These are phyloP conservation scores for Raffaelea arxii DNA, from an alignment of 2,329 filamentous ascomycete genomes.

Conservation along the genomic window DNA sequence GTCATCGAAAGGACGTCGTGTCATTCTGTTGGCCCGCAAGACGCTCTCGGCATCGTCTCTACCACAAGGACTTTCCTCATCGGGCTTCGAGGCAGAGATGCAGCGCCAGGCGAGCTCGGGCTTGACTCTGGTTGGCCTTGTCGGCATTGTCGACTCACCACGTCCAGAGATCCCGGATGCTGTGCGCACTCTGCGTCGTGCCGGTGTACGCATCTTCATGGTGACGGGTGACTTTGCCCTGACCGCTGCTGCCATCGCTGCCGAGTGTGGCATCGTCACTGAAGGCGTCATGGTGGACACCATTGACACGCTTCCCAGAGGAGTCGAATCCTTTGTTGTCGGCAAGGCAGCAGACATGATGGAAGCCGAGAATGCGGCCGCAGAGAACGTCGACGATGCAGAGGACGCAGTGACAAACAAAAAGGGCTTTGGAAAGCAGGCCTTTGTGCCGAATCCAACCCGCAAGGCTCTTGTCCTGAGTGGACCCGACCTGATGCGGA, in stretches of 20 bases:
- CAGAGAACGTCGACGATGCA: conserved; percentile 14
- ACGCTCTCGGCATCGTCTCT: conserved; percentile 32
- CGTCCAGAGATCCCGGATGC: conserved; percentile 61
- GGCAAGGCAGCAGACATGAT: conserved; percentile 8
- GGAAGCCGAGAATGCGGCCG: conserved; percentile 8
- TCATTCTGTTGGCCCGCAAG: conserved; percentile 58
- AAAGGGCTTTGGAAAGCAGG: conserved; percentile 5
- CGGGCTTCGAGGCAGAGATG: conserved; percentile 48
- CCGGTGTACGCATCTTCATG: conserved; percentile 71
- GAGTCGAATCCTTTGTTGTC: no score
- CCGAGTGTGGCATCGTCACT: conserved; percentile 62
- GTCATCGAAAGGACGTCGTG: conserved; percentile 58
- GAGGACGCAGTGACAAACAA: conserved; percentile 12
- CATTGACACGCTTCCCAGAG: conserved; percentile 30
- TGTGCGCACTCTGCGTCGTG: conserved; percentile 55
- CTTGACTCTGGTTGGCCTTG: conserved; percentile 61
- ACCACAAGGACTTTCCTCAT: conserved; percentile 29
- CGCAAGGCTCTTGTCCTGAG: conserved; percentile 50
- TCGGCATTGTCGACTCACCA: conserved; percentile 71
- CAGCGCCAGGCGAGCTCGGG: conserved; percentile 42
- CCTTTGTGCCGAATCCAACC: conserved; percentile 7
- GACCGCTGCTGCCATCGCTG: conserved; percentile 63
- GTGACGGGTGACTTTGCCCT: conserved; percentile 72
- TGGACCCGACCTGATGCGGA: conserved; percentile 53
- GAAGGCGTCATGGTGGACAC: conserved; percentile 40